Evolutionary conservation across 805 yeast genomes (phyloP).

Genomic region (Yarrowia yakushimensis): DNA sequence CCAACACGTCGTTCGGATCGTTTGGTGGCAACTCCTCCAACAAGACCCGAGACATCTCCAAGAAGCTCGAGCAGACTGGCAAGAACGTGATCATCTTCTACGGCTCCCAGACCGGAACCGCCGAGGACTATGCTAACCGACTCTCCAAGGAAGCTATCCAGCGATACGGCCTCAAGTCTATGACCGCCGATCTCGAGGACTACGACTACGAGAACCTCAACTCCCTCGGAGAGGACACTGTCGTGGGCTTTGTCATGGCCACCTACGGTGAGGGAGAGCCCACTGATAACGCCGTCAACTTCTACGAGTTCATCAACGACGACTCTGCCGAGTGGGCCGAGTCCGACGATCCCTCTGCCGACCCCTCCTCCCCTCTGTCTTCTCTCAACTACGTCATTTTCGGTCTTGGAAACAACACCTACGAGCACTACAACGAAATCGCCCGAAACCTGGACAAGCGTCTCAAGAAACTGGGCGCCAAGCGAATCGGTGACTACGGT

Average conservation of each 20-base stretch:
- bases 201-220: conserved; percentile 78
- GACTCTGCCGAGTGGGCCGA: conserved; percentile 50
- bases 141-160: conserved; percentile 84
- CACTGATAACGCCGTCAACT: conserved; percentile 86
- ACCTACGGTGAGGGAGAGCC: conserved; percentile 99
- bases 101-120: conserved; percentile 98
- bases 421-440: conserved; percentile 86
- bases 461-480: conserved; percentile 63
- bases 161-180: conserved; percentile 72
- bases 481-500: conserved; percentile 70
- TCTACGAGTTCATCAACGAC: conserved; percentile 59
- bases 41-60: conserved; percentile 35
- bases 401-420: conserved; percentile 93
- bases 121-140: conserved; percentile 92
- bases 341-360: conserved; percentile 35
- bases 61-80: conserved; percentile 49
- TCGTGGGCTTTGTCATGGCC: conserved; percentile 77
- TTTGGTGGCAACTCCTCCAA: conserved; percentile 28
- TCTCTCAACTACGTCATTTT: conserved; percentile 69
- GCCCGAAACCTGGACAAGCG: conserved; percentile 52
- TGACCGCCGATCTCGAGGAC: conserved; percentile 86
- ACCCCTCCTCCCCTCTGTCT: conserved; percentile 41
- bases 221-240: conserved; percentile 54
- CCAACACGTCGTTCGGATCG: conserved; percentile 29
- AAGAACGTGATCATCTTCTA: conserved; percentile 78